A percentile compares a stretch with the other conserved stretches of the same genome.
phyloP scores from a whole-genome alignment of 495 filamentous ascomycete species.

The Tuber magnatum region DNA sequence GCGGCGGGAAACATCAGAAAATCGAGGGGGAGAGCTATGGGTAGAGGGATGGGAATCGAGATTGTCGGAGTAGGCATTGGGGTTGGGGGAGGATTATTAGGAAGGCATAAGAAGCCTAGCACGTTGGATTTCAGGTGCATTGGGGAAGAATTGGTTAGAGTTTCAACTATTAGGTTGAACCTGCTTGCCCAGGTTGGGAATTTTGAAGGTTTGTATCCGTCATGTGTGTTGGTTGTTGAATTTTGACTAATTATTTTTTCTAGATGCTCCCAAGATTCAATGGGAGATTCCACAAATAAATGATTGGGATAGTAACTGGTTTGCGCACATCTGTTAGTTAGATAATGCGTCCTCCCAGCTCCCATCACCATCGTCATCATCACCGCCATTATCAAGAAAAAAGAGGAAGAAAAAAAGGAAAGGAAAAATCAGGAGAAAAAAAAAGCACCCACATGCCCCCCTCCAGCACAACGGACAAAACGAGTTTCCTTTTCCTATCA shows the following conservation, averaged over 20 bases:
- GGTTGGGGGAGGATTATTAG: conserved; percentile 24
- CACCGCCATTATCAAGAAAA: not conserved
- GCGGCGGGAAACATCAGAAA: not conserved
- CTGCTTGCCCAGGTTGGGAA: conserved; percentile 20
- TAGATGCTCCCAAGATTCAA: conserved; percentile 30
- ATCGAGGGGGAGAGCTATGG: not conserved
- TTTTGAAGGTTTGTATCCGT: conserved; percentile 21
- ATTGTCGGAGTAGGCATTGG: not conserved
- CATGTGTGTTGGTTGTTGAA: conserved; percentile 5
- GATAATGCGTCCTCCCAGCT: not conserved
- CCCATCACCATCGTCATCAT: not conserved
- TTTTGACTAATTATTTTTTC: conserved; percentile 4
- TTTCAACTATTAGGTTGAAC: conserved; percentile 27
- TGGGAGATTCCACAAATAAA: conserved; percentile 31
- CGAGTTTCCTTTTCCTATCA: not conserved
- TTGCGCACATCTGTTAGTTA: conserved; percentile 28
- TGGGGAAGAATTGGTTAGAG: conserved; percentile 32
- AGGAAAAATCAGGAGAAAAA: not conserved
- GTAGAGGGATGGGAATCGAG: not conserved
- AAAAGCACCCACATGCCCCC: not conserved
- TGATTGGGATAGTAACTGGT: conserved; percentile 36
- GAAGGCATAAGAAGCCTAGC: conserved; percentile 33
- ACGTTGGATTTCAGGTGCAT: conserved; percentile 39
- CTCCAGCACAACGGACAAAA: conserved; percentile 3
- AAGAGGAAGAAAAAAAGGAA: not conserved